Evolutionary conservation across 768 basidiomycete genomes (phyloP), one percentile per base, ranked within the genome.

Genomic region (Naganishia kalamii): DNA sequence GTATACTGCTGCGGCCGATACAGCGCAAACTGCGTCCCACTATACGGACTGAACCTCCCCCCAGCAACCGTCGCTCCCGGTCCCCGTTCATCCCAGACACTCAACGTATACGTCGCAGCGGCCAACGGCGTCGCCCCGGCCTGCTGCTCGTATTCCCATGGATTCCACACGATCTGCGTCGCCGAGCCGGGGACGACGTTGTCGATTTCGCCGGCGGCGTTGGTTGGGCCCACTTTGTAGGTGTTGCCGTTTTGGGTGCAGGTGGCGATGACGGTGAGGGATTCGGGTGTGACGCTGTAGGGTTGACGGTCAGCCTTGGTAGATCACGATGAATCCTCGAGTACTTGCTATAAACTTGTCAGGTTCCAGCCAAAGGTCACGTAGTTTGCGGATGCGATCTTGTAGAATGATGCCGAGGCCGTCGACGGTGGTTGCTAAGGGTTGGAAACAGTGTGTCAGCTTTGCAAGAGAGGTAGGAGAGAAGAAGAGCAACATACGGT

Each of bases 291-390:
- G 44, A 81, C 83, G 69, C 76, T 74, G 65, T 32, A 12, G 37
- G 63, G 57, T 46, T 48, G 40, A 35, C 25, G 17, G 7, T 54
- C 32, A 51, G 51, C 6, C 29, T 0, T 21, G 11, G 11, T 17
- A 62, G 29, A 15, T 11, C 43, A 40, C 17, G 27, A 40, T 48
- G 1, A 59, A 15, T 32, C 23, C 1, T 13, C 35, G 15, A 48
- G 30, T 12, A 72, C 74, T 73, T 69, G 74, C 74, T 87, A 79
- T 44, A 97, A 80, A 64, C 82, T 82, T 17, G 89, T 90, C 72
- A 91, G 84, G 78, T 90, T 91, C 93, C 92, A 96, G 12, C 83
- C 92, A 76, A 96, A 90, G 23, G 91, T 94, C 74, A 96, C 85
- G 66, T 81, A 79, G 69, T 89, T 83, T 54, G 81, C 81, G 0